Evolutionary conservation across 1,284 basidiomycete genomes (phyloP).

Genomic region (Caloboletus firmus): DNA sequence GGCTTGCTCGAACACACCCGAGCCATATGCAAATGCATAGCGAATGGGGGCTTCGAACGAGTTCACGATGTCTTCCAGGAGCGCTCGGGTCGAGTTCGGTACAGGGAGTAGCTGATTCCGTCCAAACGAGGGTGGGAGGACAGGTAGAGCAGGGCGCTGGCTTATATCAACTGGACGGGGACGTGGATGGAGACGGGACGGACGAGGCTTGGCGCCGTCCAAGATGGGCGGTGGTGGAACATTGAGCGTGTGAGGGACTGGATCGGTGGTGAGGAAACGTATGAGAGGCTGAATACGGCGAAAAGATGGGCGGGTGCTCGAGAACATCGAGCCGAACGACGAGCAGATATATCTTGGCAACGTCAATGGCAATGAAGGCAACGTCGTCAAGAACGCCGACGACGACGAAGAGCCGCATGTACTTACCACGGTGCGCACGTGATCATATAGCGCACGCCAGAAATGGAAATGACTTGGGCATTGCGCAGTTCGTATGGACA

Average conservation of each 20-base stretch:
- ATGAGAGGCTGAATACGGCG: conserved; percentile 19
- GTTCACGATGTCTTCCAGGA: conserved; percentile 74
- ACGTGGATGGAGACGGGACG: conserved; percentile 39
- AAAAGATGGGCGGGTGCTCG: conserved; percentile 14
- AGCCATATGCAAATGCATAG: conserved; percentile 95
- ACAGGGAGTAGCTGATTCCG: conserved; percentile 78
- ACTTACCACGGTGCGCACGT: conserved; percentile 10
- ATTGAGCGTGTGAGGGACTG: conserved; percentile 22
- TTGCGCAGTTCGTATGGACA: conserved; percentile 10
- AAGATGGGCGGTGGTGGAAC: conserved; percentile 24
- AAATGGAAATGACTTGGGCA: background rate
- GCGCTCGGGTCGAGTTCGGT: conserved; percentile 69
- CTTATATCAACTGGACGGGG: conserved; percentile 51
- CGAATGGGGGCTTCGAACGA: conserved; percentile 84
- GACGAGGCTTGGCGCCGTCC: conserved; percentile 25
- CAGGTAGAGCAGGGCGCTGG: conserved; percentile 45
- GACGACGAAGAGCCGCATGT: background rate
- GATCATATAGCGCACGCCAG: conserved; percentile 4
- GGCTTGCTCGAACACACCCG: conserved; percentile 87
- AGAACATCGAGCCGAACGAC: conserved; percentile 26
- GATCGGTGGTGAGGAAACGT: conserved; percentile 30
- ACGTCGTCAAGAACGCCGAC: background rate
- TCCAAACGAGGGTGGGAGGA: conserved; percentile 73
- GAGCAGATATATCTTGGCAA: conserved; percentile 13
- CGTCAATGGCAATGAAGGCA: conserved; percentile 5